Percentiles rank a stretch among this genome's conserved stretches.
These are phyloP conservation scores for Debaryomyces singareniensis DNA, from an alignment of 1,139 yeast genomes.

Conservation along the genomic window DNA sequence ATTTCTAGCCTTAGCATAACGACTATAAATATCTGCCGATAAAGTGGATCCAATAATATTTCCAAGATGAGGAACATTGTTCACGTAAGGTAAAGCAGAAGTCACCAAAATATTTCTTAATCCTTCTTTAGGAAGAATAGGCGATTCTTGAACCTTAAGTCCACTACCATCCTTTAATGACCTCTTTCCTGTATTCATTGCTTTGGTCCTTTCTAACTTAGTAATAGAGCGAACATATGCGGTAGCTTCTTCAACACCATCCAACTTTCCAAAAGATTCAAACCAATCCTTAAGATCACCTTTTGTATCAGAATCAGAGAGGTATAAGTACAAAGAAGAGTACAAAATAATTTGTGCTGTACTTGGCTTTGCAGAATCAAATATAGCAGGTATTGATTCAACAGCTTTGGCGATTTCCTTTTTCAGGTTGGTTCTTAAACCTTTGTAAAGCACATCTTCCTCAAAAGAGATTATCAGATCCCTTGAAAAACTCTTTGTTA, in stretches of 20 bases:
- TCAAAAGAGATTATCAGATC: constrained; percentile 18
- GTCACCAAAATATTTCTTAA: constrained; percentile 84
- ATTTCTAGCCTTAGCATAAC: constrained; percentile 85
- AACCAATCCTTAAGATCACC: constrained; percentile 31
- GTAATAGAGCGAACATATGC: constrained; percentile 32
- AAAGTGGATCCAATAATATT: constrained; percentile 93
- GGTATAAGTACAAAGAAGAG: constrained; percentile 33
- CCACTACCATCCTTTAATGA: constrained; percentile 38
- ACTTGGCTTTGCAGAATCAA: constrained; percentile 16
- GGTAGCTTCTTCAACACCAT: constrained; percentile 33
- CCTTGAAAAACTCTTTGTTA: constrained; percentile 41
- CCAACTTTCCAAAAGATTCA: constrained; percentile 27
- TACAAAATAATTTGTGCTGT: constrained; percentile 44
- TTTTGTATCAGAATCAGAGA: constrained; percentile 7
- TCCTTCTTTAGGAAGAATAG: constrained; percentile 51
- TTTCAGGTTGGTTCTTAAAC: constrained; percentile 23
- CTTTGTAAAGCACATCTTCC: constrained; percentile 28
- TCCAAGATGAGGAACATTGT: constrained; percentile 97
- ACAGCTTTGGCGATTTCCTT: constrained; percentile 14
- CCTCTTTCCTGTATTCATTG: constrained; percentile 52
- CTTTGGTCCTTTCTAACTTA: constrained; percentile 39
- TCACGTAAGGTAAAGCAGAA: constrained; percentile 95
- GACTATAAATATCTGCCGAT: constrained; percentile 89
- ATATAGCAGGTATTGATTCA: constrained; percentile 6
- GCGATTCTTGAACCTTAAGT: constrained; percentile 28